These are phyloP conservation scores for Podila epicladia DNA, from an alignment of 192 early-diverging fungal species.

Conservation along the genomic window DNA sequence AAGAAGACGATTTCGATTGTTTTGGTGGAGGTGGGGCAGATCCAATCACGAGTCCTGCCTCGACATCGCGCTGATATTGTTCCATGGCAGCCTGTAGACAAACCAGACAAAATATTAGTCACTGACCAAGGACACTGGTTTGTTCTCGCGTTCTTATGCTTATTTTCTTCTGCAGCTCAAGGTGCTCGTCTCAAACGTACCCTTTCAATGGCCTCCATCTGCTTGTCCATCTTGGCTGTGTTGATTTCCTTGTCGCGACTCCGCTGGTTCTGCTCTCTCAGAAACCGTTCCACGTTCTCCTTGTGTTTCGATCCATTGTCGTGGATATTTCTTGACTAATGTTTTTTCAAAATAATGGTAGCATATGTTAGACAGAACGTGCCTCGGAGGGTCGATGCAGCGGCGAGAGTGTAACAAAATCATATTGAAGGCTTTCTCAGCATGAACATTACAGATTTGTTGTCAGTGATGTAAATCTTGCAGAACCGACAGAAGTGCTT, in stretches of 20 bases:
- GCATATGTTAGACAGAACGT: no score
- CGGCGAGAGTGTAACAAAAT: not conserved
- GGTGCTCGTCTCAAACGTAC: slow-evolving; percentile 5
- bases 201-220: slow-evolving; percentile 75
- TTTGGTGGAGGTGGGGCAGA: not conserved
- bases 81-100: slow-evolving; percentile 51
- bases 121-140: not conserved
- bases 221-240: slow-evolving; percentile 57
- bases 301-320: slow-evolving; percentile 85
- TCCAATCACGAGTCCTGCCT: slow-evolving; percentile 43
- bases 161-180: not conserved
- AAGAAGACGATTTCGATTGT: not conserved
- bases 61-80: slow-evolving; percentile 53
- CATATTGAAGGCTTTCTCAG: not conserved
- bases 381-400: no score
- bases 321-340: slow-evolving; percentile 63
- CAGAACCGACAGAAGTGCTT: slow-evolving; percentile 91
- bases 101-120: not conserved
- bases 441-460: slow-evolving; percentile 72
- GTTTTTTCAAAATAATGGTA: no score
- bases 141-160: not conserved
- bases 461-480: slow-evolving; percentile 82
- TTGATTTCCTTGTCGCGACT: slow-evolving; percentile 56
- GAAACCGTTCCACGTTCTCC: slow-evolving; percentile 80
- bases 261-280: slow-evolving; percentile 66